Conservation (phyloP, 345 rosid genomes). For the Eutrema heterophyllum region DNA sequence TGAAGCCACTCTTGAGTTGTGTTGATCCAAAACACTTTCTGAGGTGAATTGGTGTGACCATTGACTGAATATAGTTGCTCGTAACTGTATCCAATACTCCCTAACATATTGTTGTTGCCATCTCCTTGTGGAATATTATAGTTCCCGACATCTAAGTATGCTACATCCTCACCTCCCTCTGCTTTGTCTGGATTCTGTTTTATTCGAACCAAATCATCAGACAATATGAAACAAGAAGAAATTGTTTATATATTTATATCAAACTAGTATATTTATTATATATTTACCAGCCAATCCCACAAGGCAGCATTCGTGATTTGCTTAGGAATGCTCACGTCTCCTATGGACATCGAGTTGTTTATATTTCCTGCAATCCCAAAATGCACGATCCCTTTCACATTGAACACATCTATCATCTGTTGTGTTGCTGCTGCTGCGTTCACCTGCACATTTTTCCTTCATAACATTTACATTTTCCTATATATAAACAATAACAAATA, state of each 20-base stretch:
- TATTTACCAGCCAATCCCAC: slow-evolving; percentile 55
- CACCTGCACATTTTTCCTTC: slow-evolving; percentile 19
- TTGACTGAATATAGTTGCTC: slow-evolving; percentile 38
- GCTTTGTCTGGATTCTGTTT: slow-evolving; percentile 35
- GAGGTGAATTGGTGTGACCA: slow-evolving; percentile 24
- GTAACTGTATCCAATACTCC: slow-evolving; percentile 30
- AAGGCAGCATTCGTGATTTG: slow-evolving; percentile 44
- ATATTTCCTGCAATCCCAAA: slow-evolving; percentile 51
- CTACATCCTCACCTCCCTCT: slow-evolving; percentile 14
- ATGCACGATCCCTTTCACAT: slow-evolving; percentile 40
- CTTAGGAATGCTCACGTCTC: slow-evolving; percentile 55
- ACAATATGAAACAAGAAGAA: not conserved
- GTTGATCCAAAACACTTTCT: slow-evolving; percentile 36
- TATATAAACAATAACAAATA: not conserved
- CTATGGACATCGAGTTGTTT: slow-evolving; percentile 51
- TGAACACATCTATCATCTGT: slow-evolving; percentile 48
- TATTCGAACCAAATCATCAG: not conserved
- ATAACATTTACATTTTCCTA: not conserved
- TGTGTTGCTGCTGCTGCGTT: slow-evolving; percentile 63
- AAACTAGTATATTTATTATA: not conserved
- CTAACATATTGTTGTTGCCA: slow-evolving; percentile 31
- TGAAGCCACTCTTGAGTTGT: slow-evolving; percentile 43
- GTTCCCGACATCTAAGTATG: slow-evolving; percentile 31
- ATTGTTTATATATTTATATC: not conserved
- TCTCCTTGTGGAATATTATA: slow-evolving; percentile 38